Percentiles rank a stretch among this genome's conserved stretches.
phyloP scores from a whole-genome alignment of 805 yeast species.

The Grigorovia jiainica region DNA sequence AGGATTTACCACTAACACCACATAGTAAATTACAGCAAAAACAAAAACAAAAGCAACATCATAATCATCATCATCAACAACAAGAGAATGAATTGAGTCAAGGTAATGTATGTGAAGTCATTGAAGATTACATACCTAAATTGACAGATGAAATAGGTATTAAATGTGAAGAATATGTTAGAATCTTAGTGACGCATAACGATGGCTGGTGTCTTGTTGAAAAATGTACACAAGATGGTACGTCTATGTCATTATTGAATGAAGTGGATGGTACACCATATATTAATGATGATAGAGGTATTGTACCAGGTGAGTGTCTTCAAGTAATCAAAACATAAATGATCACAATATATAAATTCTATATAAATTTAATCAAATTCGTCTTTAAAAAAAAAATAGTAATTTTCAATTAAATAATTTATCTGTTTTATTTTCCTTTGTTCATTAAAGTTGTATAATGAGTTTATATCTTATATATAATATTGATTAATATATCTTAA shows the following conservation, averaged over 20 bases:
- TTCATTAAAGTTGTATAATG: too few relatives aligned
- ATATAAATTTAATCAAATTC: too few relatives aligned
- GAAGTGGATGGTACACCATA: constrained; percentile 14
- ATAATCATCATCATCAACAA: not conserved
- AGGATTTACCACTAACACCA: constrained; percentile 2
- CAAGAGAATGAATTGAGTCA: not conserved
- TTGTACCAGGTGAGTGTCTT: constrained; percentile 34
- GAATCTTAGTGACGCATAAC: constrained; percentile 32
- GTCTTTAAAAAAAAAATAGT: too few relatives aligned
- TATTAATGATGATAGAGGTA: constrained; percentile 32
- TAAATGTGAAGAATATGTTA: constrained; percentile 25
- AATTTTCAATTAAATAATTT: too few relatives aligned
- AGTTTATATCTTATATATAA: too few relatives aligned
- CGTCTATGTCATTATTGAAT: constrained; percentile 1
- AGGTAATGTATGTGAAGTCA: constrained; percentile 12
- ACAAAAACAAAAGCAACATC: too few relatives aligned
- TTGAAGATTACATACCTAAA: constrained; percentile 21
- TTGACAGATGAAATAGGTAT: constrained; percentile 32
- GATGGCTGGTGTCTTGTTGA: constrained; percentile 39
- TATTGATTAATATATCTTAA: too few relatives aligned
- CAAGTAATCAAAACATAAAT: too few relatives aligned
- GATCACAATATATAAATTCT: too few relatives aligned
- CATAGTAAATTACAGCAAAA: not conserved
- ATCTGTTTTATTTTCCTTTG: too few relatives aligned
- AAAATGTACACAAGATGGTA: constrained; percentile 24